Percentiles rank a stretch among this genome's conserved stretches.
Evolutionary conservation across 495 filamentous ascomycete species (phyloP).

Genomic region (Cairneyella variabilis): DNA sequence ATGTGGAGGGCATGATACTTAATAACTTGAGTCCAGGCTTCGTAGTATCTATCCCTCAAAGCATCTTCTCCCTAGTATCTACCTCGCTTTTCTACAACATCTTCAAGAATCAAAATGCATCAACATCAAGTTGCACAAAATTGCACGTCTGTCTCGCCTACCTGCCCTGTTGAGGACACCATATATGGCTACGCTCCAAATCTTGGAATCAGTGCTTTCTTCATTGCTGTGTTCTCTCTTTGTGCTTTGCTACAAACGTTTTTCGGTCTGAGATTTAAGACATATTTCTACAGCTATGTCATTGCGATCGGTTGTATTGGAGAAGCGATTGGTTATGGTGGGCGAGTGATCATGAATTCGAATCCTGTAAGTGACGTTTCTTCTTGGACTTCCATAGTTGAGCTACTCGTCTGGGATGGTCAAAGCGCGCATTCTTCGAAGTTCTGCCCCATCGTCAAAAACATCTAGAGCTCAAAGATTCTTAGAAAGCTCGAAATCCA

Average conservation of each 20-base stretch:
- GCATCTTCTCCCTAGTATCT: too few species aligned
- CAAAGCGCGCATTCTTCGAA: too few species aligned
- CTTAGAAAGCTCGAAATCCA: slow-evolving; percentile 35
- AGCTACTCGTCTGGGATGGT: too few species aligned
- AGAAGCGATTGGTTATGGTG: slow-evolving; percentile 38
- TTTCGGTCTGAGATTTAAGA: slow-evolving; percentile 33
- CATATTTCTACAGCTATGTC: slow-evolving; percentile 37
- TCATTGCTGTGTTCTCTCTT: slow-evolving; percentile 39
- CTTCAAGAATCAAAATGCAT: slow-evolving; percentile 1
- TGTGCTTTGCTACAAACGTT: slow-evolving; percentile 37
- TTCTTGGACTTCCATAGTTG: too few species aligned
- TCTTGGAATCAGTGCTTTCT: slow-evolving; percentile 44
- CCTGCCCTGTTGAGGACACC: slow-evolving; percentile 56
- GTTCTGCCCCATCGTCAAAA: too few species aligned
- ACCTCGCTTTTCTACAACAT: too few species aligned
- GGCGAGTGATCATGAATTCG: slow-evolving; percentile 16
- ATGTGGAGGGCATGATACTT: too few species aligned
- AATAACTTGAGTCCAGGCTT: too few species aligned
- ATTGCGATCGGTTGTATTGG: slow-evolving; percentile 36
- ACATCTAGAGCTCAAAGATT: too few species aligned
- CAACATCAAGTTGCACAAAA: slow-evolving; percentile 11
- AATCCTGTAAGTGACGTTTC: slow-evolving; percentile 16
- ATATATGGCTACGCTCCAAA: slow-evolving; percentile 68
- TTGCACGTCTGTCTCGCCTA: slow-evolving; percentile 42
- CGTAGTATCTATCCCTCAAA: too few species aligned